These are phyloP conservation scores for Diaporthe ilicicola DNA, from an alignment of 2,329 filamentous ascomycete genomes.

Conservation along the genomic window DNA sequence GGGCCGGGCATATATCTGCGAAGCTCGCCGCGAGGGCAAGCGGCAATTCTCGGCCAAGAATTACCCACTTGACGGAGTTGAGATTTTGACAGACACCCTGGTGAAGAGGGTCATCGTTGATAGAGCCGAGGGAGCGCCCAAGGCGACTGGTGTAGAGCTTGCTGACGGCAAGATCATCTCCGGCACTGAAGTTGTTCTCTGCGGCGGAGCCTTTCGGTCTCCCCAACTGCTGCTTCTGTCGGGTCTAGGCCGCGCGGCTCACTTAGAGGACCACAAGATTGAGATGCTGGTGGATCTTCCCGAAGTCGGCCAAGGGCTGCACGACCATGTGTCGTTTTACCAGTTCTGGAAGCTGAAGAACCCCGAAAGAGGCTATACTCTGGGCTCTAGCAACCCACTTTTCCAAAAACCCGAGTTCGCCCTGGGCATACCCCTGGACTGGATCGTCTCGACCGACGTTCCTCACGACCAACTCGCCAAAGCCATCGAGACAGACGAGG, in stretches of 20 bases:
- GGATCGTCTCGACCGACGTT: conserved; percentile 33
- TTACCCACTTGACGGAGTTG: conserved; percentile 39
- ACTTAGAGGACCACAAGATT: conserved; percentile 40
- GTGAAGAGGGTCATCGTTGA: conserved; percentile 38
- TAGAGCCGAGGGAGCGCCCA: conserved; percentile 30
- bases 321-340: conserved; percentile 44
- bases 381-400: conserved; percentile 38
- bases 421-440: conserved; percentile 33
- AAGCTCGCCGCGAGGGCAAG: conserved; percentile 41
- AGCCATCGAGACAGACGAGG: conserved; percentile 38
- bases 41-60: conserved; percentile 41
- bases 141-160: conserved; percentile 39
- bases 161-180: conserved; percentile 2
- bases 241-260: conserved; percentile 41
- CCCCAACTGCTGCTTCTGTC: conserved; percentile 46
- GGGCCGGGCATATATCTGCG: conserved; percentile 41
- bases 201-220: conserved; percentile 42
- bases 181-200: conserved; percentile 42
- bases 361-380: conserved; percentile 36
- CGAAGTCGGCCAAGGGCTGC: conserved; percentile 44
- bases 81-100: conserved; percentile 38
- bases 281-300: conserved; percentile 42
- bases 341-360: conserved; percentile 39
- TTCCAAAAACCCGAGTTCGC: conserved; percentile 35
- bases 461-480: conserved; percentile 10